Evolutionary conservation across 2,329 filamentous ascomycete genomes (phyloP).

Genomic region (Nemania diffusa): DNA sequence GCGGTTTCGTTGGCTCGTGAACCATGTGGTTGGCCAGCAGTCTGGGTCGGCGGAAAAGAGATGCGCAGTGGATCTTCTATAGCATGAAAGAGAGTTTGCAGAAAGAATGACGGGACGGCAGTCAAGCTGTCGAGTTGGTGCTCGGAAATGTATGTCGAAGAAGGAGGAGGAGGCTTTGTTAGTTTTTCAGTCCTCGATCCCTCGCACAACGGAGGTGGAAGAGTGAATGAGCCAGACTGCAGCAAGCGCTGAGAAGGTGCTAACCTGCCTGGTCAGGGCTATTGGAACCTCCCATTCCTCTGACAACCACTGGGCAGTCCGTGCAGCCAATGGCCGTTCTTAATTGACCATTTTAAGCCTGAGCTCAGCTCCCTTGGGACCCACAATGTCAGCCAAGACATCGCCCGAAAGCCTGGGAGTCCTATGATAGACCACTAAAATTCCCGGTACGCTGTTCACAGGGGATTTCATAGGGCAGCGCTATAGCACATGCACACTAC

Average conservation of each 20-base stretch:
- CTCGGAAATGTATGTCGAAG: slow-evolving; percentile 24
- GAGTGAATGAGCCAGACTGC: slow-evolving; percentile 6
- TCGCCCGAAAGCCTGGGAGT: slow-evolving; percentile 16
- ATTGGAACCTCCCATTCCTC: slow-evolving; percentile 51
- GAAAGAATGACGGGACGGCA: slow-evolving; percentile 29
- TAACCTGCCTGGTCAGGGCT: slow-evolving; percentile 36
- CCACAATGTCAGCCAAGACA: slow-evolving; percentile 22
- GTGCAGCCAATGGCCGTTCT: slow-evolving; percentile 41
- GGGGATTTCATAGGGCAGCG: slow-evolving; percentile 17
- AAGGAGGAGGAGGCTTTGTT: slow-evolving; percentile 37
- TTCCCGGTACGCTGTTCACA: slow-evolving; percentile 3
- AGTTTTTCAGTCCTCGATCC: slow-evolving; percentile 34
- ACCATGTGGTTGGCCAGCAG: slow-evolving; percentile 34
- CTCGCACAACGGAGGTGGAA: slow-evolving; percentile 36
- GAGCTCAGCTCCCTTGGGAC: slow-evolving; percentile 42
- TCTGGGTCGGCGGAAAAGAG: slow-evolving; percentile 23
- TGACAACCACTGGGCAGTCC: slow-evolving; percentile 46
- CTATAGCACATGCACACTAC: slow-evolving; percentile 16
- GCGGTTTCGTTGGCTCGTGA: slow-evolving; percentile 38
- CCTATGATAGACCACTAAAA: slow-evolving; percentile 20
- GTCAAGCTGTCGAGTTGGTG: slow-evolving; percentile 25
- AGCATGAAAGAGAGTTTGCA: slow-evolving; percentile 23
- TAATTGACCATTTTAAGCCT: slow-evolving; percentile 43
- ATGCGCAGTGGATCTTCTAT: slow-evolving; percentile 25
- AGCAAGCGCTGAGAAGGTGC: slow-evolving; percentile 20